Evolutionary conservation across 225 moss, liverwort and hornwort species (phyloP).

Genomic region (Pleurozium schreberi): DNA sequence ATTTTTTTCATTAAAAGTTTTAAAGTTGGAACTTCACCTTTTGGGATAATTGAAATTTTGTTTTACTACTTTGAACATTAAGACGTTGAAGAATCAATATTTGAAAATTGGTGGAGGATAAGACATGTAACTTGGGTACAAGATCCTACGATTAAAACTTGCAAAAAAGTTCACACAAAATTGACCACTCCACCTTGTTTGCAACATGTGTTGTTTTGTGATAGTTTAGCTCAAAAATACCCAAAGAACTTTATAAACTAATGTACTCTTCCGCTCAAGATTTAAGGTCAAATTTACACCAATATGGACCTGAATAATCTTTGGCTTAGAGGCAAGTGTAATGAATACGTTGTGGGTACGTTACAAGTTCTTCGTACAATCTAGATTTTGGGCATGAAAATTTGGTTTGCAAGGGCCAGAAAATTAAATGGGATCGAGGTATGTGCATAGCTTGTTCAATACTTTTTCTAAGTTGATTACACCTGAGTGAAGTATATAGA

Average conservation of each 20-base stretch:
- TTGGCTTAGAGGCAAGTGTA: accelerated
- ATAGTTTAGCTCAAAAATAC: background rate
- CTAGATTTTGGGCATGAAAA: no score
- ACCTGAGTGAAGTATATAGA: no score
- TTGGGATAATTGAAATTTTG: background rate
- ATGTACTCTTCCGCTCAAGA: accelerated
- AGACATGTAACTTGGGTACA: background rate
- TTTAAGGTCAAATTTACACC: background rate
- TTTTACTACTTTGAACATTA: background rate
- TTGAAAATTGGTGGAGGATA: accelerated
- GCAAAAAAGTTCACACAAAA: background rate
- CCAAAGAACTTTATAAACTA: background rate
- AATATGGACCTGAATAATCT: background rate
- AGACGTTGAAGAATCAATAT: background rate
- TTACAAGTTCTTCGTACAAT: no score
- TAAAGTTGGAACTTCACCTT: background rate
- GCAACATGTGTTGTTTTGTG: background rate
- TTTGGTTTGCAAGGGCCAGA: no score
- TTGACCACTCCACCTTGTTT: background rate
- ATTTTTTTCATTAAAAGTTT: background rate
- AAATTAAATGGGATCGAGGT: no score
- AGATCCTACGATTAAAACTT: background rate
- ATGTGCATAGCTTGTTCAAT: no score
- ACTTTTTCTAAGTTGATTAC: no score
- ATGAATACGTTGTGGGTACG: no score